Conservation (phyloP, 2,329 filamentous ascomycete species). For the Zalaria obscura region DNA sequence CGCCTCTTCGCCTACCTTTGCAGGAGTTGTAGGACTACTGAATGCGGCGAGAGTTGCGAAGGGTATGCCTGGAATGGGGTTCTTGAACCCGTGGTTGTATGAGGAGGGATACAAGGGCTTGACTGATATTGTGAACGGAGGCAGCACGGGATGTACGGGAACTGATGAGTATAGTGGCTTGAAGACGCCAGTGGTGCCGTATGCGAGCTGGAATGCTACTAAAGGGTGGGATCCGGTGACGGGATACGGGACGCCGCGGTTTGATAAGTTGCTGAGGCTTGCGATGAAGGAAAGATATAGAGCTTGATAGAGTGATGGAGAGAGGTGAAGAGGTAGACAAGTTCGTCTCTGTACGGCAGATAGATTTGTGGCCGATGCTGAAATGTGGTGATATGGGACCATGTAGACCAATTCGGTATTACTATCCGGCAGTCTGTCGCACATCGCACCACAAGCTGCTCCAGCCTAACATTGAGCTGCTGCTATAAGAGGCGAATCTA, state of each 20-base stretch:
- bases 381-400: too few relatives aligned
- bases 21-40: slow-evolving; percentile 43
- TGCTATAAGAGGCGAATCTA: too few relatives aligned
- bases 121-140: slow-evolving; percentile 31
- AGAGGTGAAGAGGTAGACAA: too few relatives aligned
- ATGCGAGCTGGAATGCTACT: slow-evolving; percentile 13
- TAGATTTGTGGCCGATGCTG: too few relatives aligned
- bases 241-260: slow-evolving; percentile 17
- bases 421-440: too few relatives aligned
- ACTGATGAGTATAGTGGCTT: slow-evolving; percentile 12
- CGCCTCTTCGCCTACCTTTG: slow-evolving; percentile 43
- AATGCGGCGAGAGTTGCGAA: slow-evolving; percentile 43
- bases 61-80: slow-evolving; percentile 38
- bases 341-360: too few relatives aligned
- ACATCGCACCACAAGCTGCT: too few relatives aligned
- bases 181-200: slow-evolving; percentile 8
- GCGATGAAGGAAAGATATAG: neutral
- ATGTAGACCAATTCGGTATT: too few relatives aligned
- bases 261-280: slow-evolving; percentile 2
- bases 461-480: too few relatives aligned
- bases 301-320: too few relatives aligned
- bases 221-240: slow-evolving; percentile 19
- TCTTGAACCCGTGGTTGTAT: slow-evolving; percentile 49
- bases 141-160: slow-evolving; percentile 22
- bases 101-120: slow-evolving; percentile 31